A percentile compares a stretch with the other conserved stretches of the same genome.
Evolutionary conservation across 805 yeast genomes (phyloP).

Genomic region (Kuraishia piskuri): DNA sequence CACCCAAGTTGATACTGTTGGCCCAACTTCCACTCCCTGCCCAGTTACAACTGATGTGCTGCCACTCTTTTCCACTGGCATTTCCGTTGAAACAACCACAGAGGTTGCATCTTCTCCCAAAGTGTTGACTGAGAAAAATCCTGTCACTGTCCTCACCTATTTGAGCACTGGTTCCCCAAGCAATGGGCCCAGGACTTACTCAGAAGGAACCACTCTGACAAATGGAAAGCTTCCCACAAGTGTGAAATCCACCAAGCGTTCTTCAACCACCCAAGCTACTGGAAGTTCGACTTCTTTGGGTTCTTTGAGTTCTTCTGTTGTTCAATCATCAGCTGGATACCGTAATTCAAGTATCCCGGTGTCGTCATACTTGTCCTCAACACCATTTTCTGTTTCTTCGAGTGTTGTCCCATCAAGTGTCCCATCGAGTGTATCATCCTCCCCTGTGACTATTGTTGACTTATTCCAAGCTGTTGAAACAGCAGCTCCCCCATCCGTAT

Average conservation of each 20-base stretch:
- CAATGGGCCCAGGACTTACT: neutral
- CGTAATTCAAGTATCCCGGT: neutral
- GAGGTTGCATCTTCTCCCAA: too few relatives aligned
- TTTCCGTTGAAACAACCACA: too few relatives aligned
- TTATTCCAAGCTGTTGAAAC: constrained; percentile 43
- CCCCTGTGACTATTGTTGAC: constrained; percentile 18
- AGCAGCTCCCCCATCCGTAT: constrained; percentile 34
- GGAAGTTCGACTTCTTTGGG: too few relatives aligned
- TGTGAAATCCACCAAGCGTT: neutral
- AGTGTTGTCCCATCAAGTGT: constrained; percentile 4
- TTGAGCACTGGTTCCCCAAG: too few relatives aligned
- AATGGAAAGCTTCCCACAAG: neutral
- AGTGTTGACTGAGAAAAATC: too few relatives aligned
- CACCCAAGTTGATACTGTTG: too few relatives aligned
- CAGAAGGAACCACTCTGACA: neutral
- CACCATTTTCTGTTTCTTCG: constrained; percentile 2
- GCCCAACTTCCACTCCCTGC: too few relatives aligned
- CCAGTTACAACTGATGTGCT: too few relatives aligned
- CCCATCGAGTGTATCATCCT: constrained; percentile 3
- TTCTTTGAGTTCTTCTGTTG: too few relatives aligned
- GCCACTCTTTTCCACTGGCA: too few relatives aligned
- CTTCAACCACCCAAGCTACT: constrained; percentile 1
- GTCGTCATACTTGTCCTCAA: constrained; percentile 1
- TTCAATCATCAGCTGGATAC: too few relatives aligned
- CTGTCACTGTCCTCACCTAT: too few relatives aligned